phyloP scores from a whole-genome alignment of 352 stramenopile species.

The Phytophthora niederhauseri region DNA sequence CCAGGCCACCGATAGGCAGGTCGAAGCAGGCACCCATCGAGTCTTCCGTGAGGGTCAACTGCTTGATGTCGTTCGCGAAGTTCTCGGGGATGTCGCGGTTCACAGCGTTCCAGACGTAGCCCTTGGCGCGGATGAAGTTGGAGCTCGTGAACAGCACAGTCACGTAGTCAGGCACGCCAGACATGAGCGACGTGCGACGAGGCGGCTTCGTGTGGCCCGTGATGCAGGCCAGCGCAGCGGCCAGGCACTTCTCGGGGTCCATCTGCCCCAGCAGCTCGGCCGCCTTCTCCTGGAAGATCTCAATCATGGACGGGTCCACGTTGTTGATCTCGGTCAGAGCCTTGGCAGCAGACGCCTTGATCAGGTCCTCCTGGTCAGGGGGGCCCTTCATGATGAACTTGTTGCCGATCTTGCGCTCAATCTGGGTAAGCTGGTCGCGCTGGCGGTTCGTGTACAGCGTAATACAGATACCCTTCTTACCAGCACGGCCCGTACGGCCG shows the following conservation, averaged over 20 bases:
- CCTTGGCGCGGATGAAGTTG: conserved; percentile 86
- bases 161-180: conserved; percentile 89
- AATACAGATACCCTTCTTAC: conserved; percentile 96
- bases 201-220: conserved; percentile 89
- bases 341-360: conserved; percentile 84
- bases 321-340: conserved; percentile 85
- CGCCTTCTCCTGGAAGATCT: conserved; percentile 78
- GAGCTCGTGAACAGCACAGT: conserved; percentile 88
- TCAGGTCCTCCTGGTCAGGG: conserved; percentile 87
- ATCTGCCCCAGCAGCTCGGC: conserved; percentile 66
- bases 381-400: conserved; percentile 90
- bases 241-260: conserved; percentile 70
- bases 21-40: conserved; percentile 92
- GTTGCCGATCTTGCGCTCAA: conserved; percentile 91
- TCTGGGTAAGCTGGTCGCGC: conserved; percentile 73
- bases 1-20: conserved; percentile 69
- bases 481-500: conserved; percentile 96
- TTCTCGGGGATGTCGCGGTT: conserved; percentile 86
- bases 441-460: conserved; percentile 94
- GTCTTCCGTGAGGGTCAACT: conserved; percentile 91
- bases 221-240: conserved; percentile 87
- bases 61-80: conserved; percentile 83
- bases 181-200: conserved; percentile 87
- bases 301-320: conserved; percentile 76
- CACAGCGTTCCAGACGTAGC: conserved; percentile 94